Percentiles rank a stretch among this genome's conserved stretches.
These are phyloP conservation scores for Suhomyces kilbournensis DNA, from an alignment of 805 yeast species.

Conservation along the genomic window DNA sequence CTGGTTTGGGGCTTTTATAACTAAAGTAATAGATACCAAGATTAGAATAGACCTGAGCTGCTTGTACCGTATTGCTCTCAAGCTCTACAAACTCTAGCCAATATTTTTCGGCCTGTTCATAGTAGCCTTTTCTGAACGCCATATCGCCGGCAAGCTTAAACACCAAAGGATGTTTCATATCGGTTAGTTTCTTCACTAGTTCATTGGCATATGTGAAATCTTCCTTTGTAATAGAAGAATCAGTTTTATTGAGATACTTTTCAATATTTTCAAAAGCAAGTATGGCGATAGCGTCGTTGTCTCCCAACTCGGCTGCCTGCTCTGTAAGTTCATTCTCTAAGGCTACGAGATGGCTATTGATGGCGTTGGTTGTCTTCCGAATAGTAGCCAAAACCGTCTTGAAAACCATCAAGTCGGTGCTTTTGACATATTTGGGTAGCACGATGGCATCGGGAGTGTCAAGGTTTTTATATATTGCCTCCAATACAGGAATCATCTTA, in stretches of 20 bases:
- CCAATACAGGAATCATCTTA: constrained; percentile 53
- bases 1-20: constrained; percentile 37
- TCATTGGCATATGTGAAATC: constrained; percentile 63
- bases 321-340: constrained; percentile 76
- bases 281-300: constrained; percentile 74
- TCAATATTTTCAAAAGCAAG: constrained; percentile 63
- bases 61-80: constrained; percentile 55
- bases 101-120: constrained; percentile 55
- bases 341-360: constrained; percentile 52
- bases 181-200: constrained; percentile 56
- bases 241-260: constrained; percentile 18
- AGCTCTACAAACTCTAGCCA: constrained; percentile 57
- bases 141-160: constrained; percentile 79
- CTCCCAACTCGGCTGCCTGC: constrained; percentile 78
- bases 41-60: constrained; percentile 70
- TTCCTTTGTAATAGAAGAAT: constrained; percentile 34
- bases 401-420: constrained; percentile 63
- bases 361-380: constrained; percentile 57
- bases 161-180: constrained; percentile 66
- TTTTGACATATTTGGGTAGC: constrained; percentile 47
- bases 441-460: constrained; percentile 36
- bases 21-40: constrained; percentile 61
- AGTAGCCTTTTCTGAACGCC: constrained; percentile 48
- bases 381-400: constrained; percentile 64
- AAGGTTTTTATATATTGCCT: constrained; percentile 47